Evolutionary conservation across 768 basidiomycete species (phyloP), one percentile per base, ranked within the genome.

Genomic region (Lyophyllum atratum): DNA sequence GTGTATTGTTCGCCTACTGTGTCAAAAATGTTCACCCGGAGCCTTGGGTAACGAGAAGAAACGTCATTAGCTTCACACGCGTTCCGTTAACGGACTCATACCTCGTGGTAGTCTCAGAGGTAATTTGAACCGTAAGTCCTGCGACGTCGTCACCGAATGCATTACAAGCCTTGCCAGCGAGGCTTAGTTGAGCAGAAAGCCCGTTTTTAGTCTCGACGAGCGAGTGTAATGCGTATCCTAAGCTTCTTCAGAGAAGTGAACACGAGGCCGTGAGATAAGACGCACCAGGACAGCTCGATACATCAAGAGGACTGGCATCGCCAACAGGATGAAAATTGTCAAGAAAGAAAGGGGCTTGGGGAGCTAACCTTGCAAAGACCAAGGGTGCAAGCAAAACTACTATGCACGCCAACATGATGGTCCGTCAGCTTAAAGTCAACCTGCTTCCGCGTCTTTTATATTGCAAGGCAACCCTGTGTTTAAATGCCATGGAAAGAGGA

Each of bases 11-110:
- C 60, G 40, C 84, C 74, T 7, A 72, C 77, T 0, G 80, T 80
- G 66, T 91, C 89, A 59, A 75, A 83, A 10, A 91, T 85, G 59
- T 87, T 82, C 39, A 90, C 85, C 51, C 83, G 89, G 4, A 90
- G 73, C 45, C 89, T 89, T 12, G 37, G n/a, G 26, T 55, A 14
- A n/a, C 39, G 39, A 40, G 4, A n/a, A n/a, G 10, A 10, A 19
- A 19, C 2, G 39, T 40, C 17, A 40, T 40, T 6, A 40, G 39
- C 17, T 5, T 40, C n/a, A 4, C 11, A 40, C 39, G n/a, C 15
- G 15, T 40, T 40, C 19, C 10, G 51, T 19, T 29, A 19, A 29
- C 8, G 15, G 17, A 21, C 6, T 65, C 71, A 43, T 59, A 83
- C 82, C 79, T 75, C 43, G 80, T 75, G 52, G 69, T 69, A 19